Evolutionary conservation across 805 yeast genomes (phyloP).

Genomic region (Schwanniomyces sp.): DNA sequence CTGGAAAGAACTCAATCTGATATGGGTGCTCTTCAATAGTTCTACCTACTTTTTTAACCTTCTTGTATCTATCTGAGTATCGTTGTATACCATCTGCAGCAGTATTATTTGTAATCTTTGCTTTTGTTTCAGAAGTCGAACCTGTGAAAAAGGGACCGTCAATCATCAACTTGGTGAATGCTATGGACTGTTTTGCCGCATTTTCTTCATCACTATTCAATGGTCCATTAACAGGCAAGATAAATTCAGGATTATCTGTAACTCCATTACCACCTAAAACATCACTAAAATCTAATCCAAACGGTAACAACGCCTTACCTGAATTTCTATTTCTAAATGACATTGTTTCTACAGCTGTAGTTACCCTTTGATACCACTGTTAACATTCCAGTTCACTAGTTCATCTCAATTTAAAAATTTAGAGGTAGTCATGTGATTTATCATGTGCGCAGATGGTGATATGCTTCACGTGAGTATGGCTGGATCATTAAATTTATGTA

Average conservation of each 20-base stretch:
- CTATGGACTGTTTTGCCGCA: constrained; percentile 55
- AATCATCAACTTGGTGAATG: constrained; percentile 50
- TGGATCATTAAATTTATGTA: constrained; percentile 1
- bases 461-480: not conserved
- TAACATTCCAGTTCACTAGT: not conserved
- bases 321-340: constrained; percentile 53
- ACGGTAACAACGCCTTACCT: constrained; percentile 56
- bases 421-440: not conserved
- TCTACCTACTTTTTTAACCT: constrained; percentile 66
- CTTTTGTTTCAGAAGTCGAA: constrained; percentile 32
- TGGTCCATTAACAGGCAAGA: constrained; percentile 66
- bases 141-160: constrained; percentile 74
- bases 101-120: constrained; percentile 10
- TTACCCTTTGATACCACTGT: not conserved
- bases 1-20: constrained; percentile 68
- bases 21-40: constrained; percentile 81
- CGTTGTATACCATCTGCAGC: constrained; percentile 69
- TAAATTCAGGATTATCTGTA: constrained; percentile 43
- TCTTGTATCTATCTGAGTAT: constrained; percentile 77
- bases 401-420: not conserved
- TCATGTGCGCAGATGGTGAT: not conserved
- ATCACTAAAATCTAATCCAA: constrained; percentile 70
- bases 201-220: constrained; percentile 50
- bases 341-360: constrained; percentile 32
- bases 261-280: constrained; percentile 37